Base-by-base conservation (phyloP, 805 yeast species). In the Ogataea nitratoaversa region DNA sequence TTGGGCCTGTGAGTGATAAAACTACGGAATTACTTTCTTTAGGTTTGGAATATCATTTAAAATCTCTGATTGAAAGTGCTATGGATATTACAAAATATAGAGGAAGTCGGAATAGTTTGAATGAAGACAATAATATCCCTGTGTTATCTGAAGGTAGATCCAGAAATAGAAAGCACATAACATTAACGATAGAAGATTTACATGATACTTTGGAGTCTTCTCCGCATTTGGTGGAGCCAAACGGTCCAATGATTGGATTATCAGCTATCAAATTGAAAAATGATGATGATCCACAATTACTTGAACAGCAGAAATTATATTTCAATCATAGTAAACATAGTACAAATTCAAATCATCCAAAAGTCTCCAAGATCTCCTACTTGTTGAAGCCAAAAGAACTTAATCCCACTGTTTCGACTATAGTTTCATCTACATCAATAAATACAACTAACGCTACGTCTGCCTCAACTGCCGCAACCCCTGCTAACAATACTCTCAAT, bases 11-110 rank as follows among this genome's bases (percentile, higher is more conserved):
- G n/a, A 81, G 79, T 33, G 73, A 81, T n/a, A 80, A 79, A 17
- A 85, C 84, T 5, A 75, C 85, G n/a, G 95, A 89, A 40, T 66
- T 93, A 16, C 59, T 90, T 47, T 67, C 80, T 18, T 61, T 84
- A n/a, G 97, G 96, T 0, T 66, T 93, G 32, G 97, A 91, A 55
- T 70, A 75, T 25, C 91, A 89, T 62, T 62, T 93, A 48, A 84
- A 82, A 52, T 76, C 78, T 43, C 67, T 90, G 9, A 63, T 91
- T 5, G 93, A 87, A 52, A 76, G 78, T 47, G 78, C 88, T 2
- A 74, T 87, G 32, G 95, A 85, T 54, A 74, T 80, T 2, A 83
- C 82, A 6, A 73, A 82, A 44, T 79, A 78, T 52, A 65, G 89
- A 36, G 73, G 71, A 47, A 66, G 68, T 34, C 74, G 71, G 42